A percentile compares a stretch with the other conserved stretches of the same genome.
phyloP scores from a whole-genome alignment of 2,329 filamentous ascomycete species.

The Ascochyta viciae-villosae region DNA sequence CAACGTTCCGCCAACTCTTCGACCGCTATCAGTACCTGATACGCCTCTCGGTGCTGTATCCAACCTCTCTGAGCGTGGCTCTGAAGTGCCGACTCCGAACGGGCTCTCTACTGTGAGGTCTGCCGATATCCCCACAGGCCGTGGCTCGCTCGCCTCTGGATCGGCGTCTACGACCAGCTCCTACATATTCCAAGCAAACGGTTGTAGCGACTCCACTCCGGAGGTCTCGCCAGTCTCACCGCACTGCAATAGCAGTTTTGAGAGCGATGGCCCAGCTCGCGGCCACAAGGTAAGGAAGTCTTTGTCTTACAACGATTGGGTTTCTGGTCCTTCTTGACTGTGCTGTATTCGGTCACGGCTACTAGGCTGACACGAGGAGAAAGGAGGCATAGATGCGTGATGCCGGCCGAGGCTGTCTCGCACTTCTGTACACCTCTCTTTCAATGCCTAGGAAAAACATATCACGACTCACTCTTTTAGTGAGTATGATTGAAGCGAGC shows the following conservation, averaged over 20 bases:
- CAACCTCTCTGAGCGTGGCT: conserved; percentile 24
- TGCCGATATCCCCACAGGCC: conserved; percentile 65
- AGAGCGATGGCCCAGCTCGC: conserved; percentile 3
- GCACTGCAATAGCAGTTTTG: conserved; percentile 22
- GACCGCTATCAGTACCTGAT: neutral
- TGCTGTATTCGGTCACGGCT: neutral
- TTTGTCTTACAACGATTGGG: conserved; percentile 18
- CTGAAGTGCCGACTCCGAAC: conserved; percentile 14
- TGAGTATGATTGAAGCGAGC: neutral
- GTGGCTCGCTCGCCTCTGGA: conserved; percentile 90
- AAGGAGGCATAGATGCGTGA: conserved; percentile 4
- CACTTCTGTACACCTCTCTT: neutral
- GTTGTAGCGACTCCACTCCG: conserved; percentile 60
- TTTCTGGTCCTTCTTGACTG: conserved; percentile 18
- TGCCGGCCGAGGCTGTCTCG: conserved; percentile 51
- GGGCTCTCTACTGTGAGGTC: neutral
- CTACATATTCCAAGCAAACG: conserved; percentile 84
- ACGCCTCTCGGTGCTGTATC: conserved; percentile 4
- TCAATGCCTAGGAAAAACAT: neutral
- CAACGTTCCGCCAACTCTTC: neutral
- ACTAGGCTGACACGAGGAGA: conserved; percentile 14
- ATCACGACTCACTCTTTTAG: neutral
- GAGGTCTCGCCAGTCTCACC: conserved; percentile 1
- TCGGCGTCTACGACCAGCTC: conserved; percentile 95
- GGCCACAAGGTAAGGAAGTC: conserved; percentile 27